Evolutionary conservation across 129 eudicot species (phyloP), one percentile per base, ranked within the genome.

Genomic region (Glebionis coronaria): DNA sequence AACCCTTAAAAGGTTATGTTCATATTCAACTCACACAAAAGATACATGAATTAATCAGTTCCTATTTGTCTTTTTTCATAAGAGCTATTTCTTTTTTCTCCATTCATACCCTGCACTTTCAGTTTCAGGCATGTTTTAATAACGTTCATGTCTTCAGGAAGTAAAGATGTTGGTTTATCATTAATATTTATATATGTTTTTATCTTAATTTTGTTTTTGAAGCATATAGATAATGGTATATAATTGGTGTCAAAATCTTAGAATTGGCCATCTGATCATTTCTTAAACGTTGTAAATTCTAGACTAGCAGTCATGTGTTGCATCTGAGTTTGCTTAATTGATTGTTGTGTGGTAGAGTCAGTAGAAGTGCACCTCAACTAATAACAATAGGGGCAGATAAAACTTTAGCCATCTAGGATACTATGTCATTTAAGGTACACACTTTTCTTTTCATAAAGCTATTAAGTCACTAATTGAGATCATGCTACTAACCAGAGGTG

Each of bases 391-490:
- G n/a, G n/a, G n/a, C n/a, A n/a, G n/a, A n/a, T n/a, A n/a, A n/a
- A n/a, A n/a, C n/a, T 57, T 73, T 93, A 83, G 99, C 99, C 73
- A 93, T 93, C 79, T 93, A 97, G 99, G 99, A 93, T 59, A 86
- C 97, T 67, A 77, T 86, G 61, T 84, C 99, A 56, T 89, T 93
- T 57, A 93, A 93, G 99, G 99, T 93, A 61, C 59, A 3, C 31
- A 49, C 67, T 67, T 25, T 15, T 38, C n/a, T 35, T 20, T 64
- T 49, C 21, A n/a, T 47, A 14, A 61, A 50, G 49, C 60, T 72
- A 61, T 54, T 52, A 63, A 29, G 40, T 45, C 46, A 7, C 35
- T 52, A 56, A 46, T 8, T 46, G 67, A 16, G 23, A 27, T 72
- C 42, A 46, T 54, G 56, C 49, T 59, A 23, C 51, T 12, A 6